A percentile compares a stretch with the other conserved stretches of the same genome.
Evolutionary conservation across 306 rosid species (phyloP).

Genomic region (Begonia peltatifolia): DNA sequence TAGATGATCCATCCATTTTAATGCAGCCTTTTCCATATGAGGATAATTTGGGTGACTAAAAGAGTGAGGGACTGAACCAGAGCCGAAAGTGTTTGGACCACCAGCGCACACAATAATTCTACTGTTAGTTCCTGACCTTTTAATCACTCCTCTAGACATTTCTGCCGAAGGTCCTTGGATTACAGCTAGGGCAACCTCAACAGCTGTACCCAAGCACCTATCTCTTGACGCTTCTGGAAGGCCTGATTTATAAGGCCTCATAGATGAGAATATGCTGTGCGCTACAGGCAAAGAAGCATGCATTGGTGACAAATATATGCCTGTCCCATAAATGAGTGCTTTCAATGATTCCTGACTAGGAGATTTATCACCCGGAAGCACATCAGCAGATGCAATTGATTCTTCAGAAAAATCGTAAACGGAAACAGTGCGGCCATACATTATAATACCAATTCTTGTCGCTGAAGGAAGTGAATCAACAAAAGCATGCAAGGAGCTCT

Average conservation of each 20-base stretch:
- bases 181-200: slow-evolving; percentile 91
- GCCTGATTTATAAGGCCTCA: slow-evolving; percentile 65
- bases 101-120: slow-evolving; percentile 93
- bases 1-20: slow-evolving; percentile 87
- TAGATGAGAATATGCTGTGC: slow-evolving; percentile 79
- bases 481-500: slow-evolving; percentile 93
- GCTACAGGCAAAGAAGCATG: slow-evolving; percentile 89
- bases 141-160: slow-evolving; percentile 74
- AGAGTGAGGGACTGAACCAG: slow-evolving; percentile 94
- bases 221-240: slow-evolving; percentile 87
- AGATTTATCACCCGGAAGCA: slow-evolving; percentile 87
- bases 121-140: slow-evolving; percentile 78
- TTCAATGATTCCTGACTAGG: slow-evolving; percentile 64
- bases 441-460: slow-evolving; percentile 74
- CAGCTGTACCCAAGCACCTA: slow-evolving; percentile 90
- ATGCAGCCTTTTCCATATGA: slow-evolving; percentile 80
- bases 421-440: slow-evolving; percentile 83
- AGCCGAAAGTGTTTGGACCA: slow-evolving; percentile 90
- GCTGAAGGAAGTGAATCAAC: slow-evolving; percentile 78
- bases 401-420: slow-evolving; percentile 87
- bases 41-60: slow-evolving; percentile 86
- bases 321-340: slow-evolving; percentile 76
- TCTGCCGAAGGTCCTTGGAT: slow-evolving; percentile 95
- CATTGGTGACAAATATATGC: slow-evolving; percentile 88
- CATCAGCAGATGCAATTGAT: slow-evolving; percentile 85